Base-by-base conservation (phyloP, 805 yeast genomes). In the Suhomyces sp. region DNA sequence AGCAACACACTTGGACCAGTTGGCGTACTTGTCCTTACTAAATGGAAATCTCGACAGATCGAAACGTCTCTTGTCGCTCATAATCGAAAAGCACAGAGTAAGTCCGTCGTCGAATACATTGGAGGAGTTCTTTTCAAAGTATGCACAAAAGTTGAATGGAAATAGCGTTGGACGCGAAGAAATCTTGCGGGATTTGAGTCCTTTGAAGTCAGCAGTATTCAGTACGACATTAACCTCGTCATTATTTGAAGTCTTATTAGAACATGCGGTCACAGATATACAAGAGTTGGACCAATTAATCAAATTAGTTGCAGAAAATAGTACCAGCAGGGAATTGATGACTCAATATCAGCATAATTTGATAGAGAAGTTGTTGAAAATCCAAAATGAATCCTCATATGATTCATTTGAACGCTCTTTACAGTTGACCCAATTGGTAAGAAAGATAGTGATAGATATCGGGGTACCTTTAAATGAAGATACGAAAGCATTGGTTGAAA, bases 261-360 rank as follows among this genome's bases (percentile, higher is more conserved):
- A 42, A 13, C 39, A 48, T 21, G 39, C 46, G 2, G 50, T 62
- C 8, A 42, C 48, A 13, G 50, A 50, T 27, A 34, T 40, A 2
- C 45, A 39, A 19, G 68, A 63, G n/a, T 50, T 63, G 23, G 48
- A 54, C 11, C 58, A 58, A 19, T 50, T 63, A 24, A 24, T 60
- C 5, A 42, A 43, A 14, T 44, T 63, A 15, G 47, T 2, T 44
- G 39, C 12, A 13, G 12, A 26, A 33, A 40, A 33, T 6, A 29
- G 37, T 9, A 33, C 35, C 2, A n/a, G n/a, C n/a, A 38, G 16
- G 12, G 9, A 31, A 2, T 35, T 55, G 8, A 32, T 58, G 3
- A 25, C 33, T 4, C 42, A 50, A 16, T 34, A 43, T 25, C 54
- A 52, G 15, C 18, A 28, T 4, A 46, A 42, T 5, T 34, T 65